Evolutionary conservation across 179 eudicot genomes (phyloP), one percentile per base, ranked within the genome.

Genomic region (Carnegiea gigantea): DNA sequence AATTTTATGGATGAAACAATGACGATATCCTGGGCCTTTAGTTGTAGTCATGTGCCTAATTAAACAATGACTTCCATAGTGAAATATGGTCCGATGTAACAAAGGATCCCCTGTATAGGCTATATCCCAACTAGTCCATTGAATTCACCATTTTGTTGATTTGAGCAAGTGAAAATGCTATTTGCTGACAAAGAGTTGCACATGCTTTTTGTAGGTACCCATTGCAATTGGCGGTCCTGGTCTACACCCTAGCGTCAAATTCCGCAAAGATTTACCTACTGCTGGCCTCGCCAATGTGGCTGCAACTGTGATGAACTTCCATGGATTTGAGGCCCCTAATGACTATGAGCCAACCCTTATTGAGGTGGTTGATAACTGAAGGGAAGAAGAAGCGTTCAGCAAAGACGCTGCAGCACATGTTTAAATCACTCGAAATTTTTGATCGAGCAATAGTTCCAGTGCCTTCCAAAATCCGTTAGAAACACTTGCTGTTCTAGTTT

Each of bases 261-360:
- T 91, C 92, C 92, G 99, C 83, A 90, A 85, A 49, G 99, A 95
- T 83, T 87, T 95, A 38, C 97, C 95, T 9, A 78, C 65, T 13
- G 97, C 89, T 17, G 99, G 98, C 64, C 98, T 95, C 33, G 96
- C 99, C 78, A 95, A 95, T 84, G 98, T 95, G 51, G 99, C 99
- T 51, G 94, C 99, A 1, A 94, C 99, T 1, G 95, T 95, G 78
- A 95, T 95, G 83, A 95, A 95, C 81, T 92, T 95, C 10, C 99
- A 95, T 59, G 98, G 99, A 20, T 90, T 86, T 54, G 91, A 84
- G 80, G 98, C 99, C 24, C 99, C 99, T 21, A 81, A 83, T 28
- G 99, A 95, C 82, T 94, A 94, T 9, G 98, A 94, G 92, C 75
- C 95, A 54, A 89, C 95, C 76, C 89, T 95, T 1, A 94, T 95